Evolutionary conservation across 2,329 filamentous ascomycete genomes (phyloP).

Genomic region (Tolypocladium guangdongense): DNA sequence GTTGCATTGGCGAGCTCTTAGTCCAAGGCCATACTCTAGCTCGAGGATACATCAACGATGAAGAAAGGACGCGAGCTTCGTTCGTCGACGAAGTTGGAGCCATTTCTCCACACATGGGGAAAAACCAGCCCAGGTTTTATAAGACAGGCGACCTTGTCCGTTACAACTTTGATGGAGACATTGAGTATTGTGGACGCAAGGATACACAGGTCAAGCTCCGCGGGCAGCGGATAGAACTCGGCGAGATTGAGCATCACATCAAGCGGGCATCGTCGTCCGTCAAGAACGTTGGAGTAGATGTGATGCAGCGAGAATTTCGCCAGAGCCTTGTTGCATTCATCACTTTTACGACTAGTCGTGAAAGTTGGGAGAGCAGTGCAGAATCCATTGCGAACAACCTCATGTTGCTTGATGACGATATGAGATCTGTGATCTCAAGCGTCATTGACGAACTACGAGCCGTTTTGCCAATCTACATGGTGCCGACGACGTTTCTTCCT

Average conservation of each 20-base stretch:
- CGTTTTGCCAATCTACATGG: not conserved
- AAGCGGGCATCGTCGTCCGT: not conserved
- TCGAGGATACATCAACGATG: slow-evolving; percentile 34
- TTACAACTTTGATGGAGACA: not conserved
- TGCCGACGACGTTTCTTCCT: not conserved
- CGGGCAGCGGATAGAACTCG: slow-evolving; percentile 10
- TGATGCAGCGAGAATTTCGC: not conserved
- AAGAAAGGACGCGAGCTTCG: slow-evolving; percentile 14
- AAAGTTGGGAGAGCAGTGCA: too few species aligned
- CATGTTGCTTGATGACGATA: not conserved
- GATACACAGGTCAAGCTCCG: slow-evolving; percentile 6
- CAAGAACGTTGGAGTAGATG: not conserved
- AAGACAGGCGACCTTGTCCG: slow-evolving; percentile 8
- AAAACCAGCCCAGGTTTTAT: slow-evolving; percentile 7
- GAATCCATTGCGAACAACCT: too few species aligned
- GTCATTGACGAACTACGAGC: not conserved
- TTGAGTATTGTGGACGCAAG: not conserved
- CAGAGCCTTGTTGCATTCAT: not conserved
- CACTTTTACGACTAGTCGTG: not conserved
- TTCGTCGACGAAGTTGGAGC: slow-evolving; percentile 8
- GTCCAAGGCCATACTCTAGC: slow-evolving; percentile 26
- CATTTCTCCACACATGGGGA: not conserved
- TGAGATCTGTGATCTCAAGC: not conserved
- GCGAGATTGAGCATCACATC: slow-evolving; percentile 9
- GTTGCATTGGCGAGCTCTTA: slow-evolving; percentile 11